Conservation (phyloP, 805 yeast genomes). For the Sugiyamaella smithiae region DNA sequence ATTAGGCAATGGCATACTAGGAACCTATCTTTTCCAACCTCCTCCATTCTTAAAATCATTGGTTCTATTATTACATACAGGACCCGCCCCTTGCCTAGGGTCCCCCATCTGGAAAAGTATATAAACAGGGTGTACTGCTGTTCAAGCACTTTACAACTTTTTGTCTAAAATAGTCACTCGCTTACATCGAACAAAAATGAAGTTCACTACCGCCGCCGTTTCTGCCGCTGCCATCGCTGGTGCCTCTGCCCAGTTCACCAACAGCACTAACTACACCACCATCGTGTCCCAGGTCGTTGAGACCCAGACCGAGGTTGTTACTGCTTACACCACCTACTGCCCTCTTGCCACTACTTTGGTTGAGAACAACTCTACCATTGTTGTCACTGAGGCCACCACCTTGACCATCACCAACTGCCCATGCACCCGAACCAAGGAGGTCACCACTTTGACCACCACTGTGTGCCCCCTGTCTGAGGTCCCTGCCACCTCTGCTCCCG, state of each 20-base stretch:
- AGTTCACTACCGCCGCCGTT: slow-evolving; percentile 25
- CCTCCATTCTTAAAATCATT: slow-evolving; percentile 6
- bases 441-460: slow-evolving; percentile 33
- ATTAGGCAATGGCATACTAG: neutral
- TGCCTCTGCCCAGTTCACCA: slow-evolving; percentile 31
- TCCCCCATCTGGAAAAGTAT: slow-evolving; percentile 1
- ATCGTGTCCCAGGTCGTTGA: slow-evolving; percentile 37
- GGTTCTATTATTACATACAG: slow-evolving; percentile 1
- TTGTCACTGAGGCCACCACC: slow-evolving; percentile 76
- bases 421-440: slow-evolving; percentile 57
- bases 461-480: slow-evolving; percentile 27
- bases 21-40: slow-evolving; percentile 5
- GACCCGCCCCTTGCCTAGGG: neutral
- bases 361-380: slow-evolving; percentile 66
- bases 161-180: slow-evolving; percentile 22
- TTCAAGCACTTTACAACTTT: slow-evolving; percentile 11
- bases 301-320: slow-evolving; percentile 46
- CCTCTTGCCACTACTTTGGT: slow-evolving; percentile 67
- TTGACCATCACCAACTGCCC: slow-evolving; percentile 84
- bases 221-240: slow-evolving; percentile 24
- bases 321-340: slow-evolving; percentile 79
- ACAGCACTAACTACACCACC: slow-evolving; percentile 47
- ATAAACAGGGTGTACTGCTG: slow-evolving; percentile 8
- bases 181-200: slow-evolving; percentile 22
- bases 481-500: slow-evolving; percentile 22